Evolutionary conservation across 2,329 filamentous ascomycete species (phyloP), one percentile per base, ranked within the genome.

Genomic region (Fusarium sp.): DNA sequence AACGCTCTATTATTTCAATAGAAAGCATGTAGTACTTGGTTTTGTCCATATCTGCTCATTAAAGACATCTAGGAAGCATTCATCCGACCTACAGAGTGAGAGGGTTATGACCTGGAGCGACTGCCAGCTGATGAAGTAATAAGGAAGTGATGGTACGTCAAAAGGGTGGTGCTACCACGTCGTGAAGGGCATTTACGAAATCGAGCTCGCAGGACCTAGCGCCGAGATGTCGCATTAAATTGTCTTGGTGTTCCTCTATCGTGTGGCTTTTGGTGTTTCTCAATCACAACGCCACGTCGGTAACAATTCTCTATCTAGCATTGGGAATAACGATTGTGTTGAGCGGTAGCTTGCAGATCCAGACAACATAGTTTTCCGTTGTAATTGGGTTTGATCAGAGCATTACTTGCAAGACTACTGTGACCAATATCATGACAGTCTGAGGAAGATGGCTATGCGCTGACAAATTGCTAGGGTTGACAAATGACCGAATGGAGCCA

Each of bases 361-460:
- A 28, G 1, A 22, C 1, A 47, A 20, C 6, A 10, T 5, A 15
- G 18, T 3, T 18, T 8, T 17, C 2, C 22, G 3, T 32, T 12
- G 4, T 6, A 9, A 3, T 17, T n/a, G 5, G 6, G 3, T 22
- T 6, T 0, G 12, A 17, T 30, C 4, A 6, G 9, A 4, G 26
- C 14, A 5, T 12, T 48, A 11, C 20, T 4, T 22, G 6, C 10
- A 30, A 30, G 9, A 30, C 13, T 20, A 9, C 13, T 41, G n/a
- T 44, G 1, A 3, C 4, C 5, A 26, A 28, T 14, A 32, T 32
- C 30, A 32, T 1, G 1, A 0, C 1, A 32, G 32, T 32, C 32
- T 32, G 13, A 0, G 32, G 32, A 32, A 32, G 32, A 32, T 7
- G 13, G 1, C 30, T 14, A 14, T 32, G 5, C 13, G 34, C 51